These are phyloP conservation scores for Fistulifera solaris DNA, from an alignment of 108 stramenopile species.

Conservation along the genomic window DNA sequence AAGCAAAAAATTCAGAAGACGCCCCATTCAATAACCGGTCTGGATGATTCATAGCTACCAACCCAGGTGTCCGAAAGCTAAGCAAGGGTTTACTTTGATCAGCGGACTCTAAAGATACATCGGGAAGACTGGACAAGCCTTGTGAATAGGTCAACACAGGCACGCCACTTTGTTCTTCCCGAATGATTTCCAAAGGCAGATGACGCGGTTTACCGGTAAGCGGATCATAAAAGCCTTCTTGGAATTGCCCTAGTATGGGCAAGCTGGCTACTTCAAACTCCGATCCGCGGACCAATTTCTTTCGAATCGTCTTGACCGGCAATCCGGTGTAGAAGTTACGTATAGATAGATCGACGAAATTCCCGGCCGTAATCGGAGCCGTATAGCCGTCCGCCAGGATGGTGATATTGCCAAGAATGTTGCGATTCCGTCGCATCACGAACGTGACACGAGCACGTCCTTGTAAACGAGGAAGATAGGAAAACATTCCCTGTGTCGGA, in stretches of 20 bases:
- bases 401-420: conserved; percentile 63
- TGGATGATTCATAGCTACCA: conserved; percentile 78
- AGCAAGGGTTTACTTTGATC: conserved; percentile 47
- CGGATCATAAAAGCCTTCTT: conserved; percentile 83
- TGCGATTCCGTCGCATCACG: conserved; percentile 34
- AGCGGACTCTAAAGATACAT: conserved; percentile 29
- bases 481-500: conserved; percentile 64
- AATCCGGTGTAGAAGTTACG: conserved; percentile 78
- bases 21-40: conserved; percentile 63
- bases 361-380: conserved; percentile 76
- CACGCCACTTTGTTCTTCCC: conserved; percentile 32
- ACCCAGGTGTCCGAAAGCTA: conserved; percentile 61
- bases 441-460: conserved; percentile 72
- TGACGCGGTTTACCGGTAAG: conserved; percentile 71
- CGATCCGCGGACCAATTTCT: conserved; percentile 34
- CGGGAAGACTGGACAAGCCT: conserved; percentile 31
- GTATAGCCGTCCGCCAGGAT: conserved; percentile 79
- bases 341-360: conserved; percentile 65
- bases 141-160: conserved; percentile 6
- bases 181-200: conserved; percentile 74
- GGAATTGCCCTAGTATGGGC: conserved; percentile 67
- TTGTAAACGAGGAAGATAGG: conserved; percentile 62
- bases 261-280: conserved; percentile 19
- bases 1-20: conserved; percentile 69
- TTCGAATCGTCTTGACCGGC: conserved; percentile 49